Evolutionary conservation across 805 yeast genomes (phyloP).

Genomic region (Metahyphopichia silvanorum): DNA sequence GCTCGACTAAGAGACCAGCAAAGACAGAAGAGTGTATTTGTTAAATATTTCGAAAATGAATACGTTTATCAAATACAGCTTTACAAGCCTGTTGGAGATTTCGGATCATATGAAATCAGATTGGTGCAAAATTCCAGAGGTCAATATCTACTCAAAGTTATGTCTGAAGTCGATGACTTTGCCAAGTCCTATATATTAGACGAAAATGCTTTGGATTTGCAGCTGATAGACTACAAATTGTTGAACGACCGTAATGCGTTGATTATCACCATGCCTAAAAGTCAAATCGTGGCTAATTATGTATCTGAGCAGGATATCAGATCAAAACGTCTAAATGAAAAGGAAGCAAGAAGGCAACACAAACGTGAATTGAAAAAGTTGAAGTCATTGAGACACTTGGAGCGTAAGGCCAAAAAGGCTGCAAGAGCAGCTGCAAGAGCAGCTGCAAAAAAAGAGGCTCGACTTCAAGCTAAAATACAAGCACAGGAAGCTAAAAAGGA

Average conservation of each 20-base stretch:
- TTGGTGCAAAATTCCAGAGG: slow-evolving; percentile 12
- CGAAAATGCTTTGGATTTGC: slow-evolving; percentile 23
- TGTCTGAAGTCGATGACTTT: slow-evolving; percentile 14
- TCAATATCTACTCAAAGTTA: slow-evolving; percentile 11
- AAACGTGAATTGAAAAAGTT: too few relatives aligned
- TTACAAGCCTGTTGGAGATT: slow-evolving; percentile 19
- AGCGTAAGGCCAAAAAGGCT: too few relatives aligned
- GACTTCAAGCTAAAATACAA: slow-evolving; percentile 3
- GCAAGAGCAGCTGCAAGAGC: slow-evolving; percentile 6
- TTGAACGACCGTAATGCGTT: slow-evolving; percentile 25
- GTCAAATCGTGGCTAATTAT: too few relatives aligned
- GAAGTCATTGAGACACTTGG: too few relatives aligned
- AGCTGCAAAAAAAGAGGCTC: background rate
- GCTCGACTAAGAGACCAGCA: background rate
- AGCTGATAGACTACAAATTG: slow-evolving; percentile 33
- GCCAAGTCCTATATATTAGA: slow-evolving; percentile 17
- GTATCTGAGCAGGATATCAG: background rate
- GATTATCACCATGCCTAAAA: slow-evolving; percentile 36
- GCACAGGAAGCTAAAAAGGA: background rate
- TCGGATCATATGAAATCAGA: slow-evolving; percentile 17
- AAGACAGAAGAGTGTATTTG: slow-evolving; percentile 10
- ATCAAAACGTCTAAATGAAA: background rate
- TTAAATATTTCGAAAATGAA: slow-evolving; percentile 22
- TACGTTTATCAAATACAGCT: slow-evolving; percentile 21
- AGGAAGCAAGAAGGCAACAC: background rate